Conservation (phyloP, 2,329 filamentous ascomycete genomes). For the Fusarium musae region DNA sequence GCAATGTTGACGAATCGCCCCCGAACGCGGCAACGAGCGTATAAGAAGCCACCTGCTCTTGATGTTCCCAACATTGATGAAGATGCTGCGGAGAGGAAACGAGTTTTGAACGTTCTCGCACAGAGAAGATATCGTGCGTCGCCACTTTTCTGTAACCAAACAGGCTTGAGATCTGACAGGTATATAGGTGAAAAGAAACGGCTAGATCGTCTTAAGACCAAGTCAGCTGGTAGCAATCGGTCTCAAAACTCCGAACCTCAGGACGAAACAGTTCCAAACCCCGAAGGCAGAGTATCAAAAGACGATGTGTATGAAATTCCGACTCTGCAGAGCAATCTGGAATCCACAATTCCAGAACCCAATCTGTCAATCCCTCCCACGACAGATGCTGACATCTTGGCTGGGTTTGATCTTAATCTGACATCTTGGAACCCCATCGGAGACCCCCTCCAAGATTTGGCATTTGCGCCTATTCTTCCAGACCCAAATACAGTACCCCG, state of each 20-base stretch:
- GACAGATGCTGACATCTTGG: constrained; percentile 25
- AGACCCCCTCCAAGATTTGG: constrained; percentile 31
- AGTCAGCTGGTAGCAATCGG: constrained; percentile 12
- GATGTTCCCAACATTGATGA: constrained; percentile 60
- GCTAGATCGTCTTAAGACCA: constrained; percentile 42
- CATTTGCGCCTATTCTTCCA: constrained; percentile 33
- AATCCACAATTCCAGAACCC: neutral
- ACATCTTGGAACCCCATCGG: constrained; percentile 38
- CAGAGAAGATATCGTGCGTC: constrained; percentile 63
- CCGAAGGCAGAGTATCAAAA: constrained; percentile 4
- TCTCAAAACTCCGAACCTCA: neutral
- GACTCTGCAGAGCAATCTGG: neutral
- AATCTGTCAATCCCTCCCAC: constrained; percentile 2
- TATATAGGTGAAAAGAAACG: constrained; percentile 49
- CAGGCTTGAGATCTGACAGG: constrained; percentile 2
- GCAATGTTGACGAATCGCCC: constrained; percentile 34
- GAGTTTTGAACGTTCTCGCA: constrained; percentile 64
- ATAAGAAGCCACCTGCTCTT: constrained; percentile 55
- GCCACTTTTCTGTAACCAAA: too few relatives aligned
- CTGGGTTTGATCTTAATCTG: constrained; percentile 39
- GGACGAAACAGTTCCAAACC: neutral
- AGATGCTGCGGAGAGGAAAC: constrained; percentile 63
- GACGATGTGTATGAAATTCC: constrained; percentile 13
- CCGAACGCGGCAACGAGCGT: constrained; percentile 53
- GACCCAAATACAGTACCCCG: constrained; percentile 9